Percentiles rank a stretch among this genome's conserved stretches.
These are phyloP conservation scores for Fusarium haematococcum DNA, from an alignment of 2,329 filamentous ascomycete species.

Conservation along the genomic window DNA sequence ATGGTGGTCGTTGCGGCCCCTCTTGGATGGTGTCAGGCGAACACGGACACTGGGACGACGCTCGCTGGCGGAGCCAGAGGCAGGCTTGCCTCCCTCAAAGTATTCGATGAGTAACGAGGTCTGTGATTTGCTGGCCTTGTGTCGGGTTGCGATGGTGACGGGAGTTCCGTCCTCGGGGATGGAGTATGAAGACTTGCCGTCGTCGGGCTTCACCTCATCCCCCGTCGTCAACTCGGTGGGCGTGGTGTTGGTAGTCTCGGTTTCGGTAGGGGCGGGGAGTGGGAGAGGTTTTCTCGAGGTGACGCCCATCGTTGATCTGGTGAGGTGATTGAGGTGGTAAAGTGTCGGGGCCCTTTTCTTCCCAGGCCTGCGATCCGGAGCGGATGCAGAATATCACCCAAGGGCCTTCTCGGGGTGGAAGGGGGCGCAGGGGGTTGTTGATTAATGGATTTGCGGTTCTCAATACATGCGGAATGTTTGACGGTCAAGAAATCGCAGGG, in stretches of 20 bases:
- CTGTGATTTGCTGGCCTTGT: conserved; percentile 75
- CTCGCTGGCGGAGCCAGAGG: conserved; percentile 65
- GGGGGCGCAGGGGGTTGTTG: conserved; percentile 26
- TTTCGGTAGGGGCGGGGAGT: conserved; percentile 83
- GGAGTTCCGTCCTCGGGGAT: conserved; percentile 90
- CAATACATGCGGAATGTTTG: conserved; percentile 46
- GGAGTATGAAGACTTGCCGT: conserved; percentile 80
- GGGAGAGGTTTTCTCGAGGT: conserved; percentile 71
- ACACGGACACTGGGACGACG: conserved; percentile 85
- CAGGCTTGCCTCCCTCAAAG: conserved; percentile 81
- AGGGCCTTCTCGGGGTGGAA: conserved; percentile 22
- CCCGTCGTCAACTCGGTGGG: conserved; percentile 69
- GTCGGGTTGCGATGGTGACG: conserved; percentile 87
- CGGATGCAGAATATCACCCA: conserved; percentile 31
- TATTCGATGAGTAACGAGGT: conserved; percentile 95
- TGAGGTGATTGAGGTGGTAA: conserved; percentile 27
- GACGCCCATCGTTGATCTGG: conserved; percentile 63
- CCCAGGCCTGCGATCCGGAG: conserved; percentile 38
- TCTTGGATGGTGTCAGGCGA: conserved; percentile 83
- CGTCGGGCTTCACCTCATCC: conserved; percentile 75
- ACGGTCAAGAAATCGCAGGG: conserved; percentile 30
- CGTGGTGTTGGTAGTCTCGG: conserved; percentile 67
- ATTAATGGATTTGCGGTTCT: conserved; percentile 35
- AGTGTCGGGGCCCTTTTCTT: conserved; percentile 35
- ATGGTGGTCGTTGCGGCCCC: conserved; percentile 73